Percentiles rank a stretch among this genome's conserved stretches.
phyloP scores from a whole-genome alignment of 306 rosid species.

The Pterocarpus macrocarpus region DNA sequence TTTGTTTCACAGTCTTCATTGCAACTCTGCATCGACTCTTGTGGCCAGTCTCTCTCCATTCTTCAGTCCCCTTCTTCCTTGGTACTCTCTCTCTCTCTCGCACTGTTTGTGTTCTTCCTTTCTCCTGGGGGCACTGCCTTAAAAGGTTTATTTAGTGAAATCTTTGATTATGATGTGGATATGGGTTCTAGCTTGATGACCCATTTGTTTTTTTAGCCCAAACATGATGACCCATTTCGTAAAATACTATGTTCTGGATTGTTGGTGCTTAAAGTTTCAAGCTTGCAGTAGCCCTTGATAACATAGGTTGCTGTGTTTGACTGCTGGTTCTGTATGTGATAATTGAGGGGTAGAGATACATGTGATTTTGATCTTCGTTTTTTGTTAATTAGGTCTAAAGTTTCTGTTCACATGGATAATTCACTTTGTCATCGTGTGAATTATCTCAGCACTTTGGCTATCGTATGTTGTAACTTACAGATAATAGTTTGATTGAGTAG shows the following conservation, averaged over 20 bases:
- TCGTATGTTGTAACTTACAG: background rate
- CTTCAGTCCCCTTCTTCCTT: slow-evolving; percentile 90
- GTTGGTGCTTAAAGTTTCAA: slow-evolving; percentile 29
- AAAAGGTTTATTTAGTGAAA: slow-evolving; percentile 7
- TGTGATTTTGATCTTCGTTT: background rate
- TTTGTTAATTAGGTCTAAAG: background rate
- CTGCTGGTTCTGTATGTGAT: background rate
- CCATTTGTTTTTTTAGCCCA: slow-evolving; percentile 24
- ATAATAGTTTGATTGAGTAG: background rate
- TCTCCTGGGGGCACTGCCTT: background rate
- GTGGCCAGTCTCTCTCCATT: slow-evolving; percentile 87
- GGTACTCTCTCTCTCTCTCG: slow-evolving; percentile 43
- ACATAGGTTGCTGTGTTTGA: background rate
- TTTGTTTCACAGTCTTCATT: slow-evolving; percentile 81
- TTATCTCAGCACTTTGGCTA: background rate
- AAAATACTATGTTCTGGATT: background rate
- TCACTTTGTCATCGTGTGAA: background rate
- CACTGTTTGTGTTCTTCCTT: too few species aligned
- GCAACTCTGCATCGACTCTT: slow-evolving; percentile 68
- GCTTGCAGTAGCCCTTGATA: slow-evolving; percentile 26
- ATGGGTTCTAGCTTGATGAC: slow-evolving; percentile 18
- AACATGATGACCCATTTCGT: slow-evolving; percentile 29
- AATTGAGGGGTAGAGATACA: background rate
- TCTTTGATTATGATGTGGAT: slow-evolving; percentile 14
- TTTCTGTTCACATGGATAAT: slow-evolving; percentile 3